phyloP scores from a whole-genome alignment of 306 rosid species.

The Cucurbita ficifolia region DNA sequence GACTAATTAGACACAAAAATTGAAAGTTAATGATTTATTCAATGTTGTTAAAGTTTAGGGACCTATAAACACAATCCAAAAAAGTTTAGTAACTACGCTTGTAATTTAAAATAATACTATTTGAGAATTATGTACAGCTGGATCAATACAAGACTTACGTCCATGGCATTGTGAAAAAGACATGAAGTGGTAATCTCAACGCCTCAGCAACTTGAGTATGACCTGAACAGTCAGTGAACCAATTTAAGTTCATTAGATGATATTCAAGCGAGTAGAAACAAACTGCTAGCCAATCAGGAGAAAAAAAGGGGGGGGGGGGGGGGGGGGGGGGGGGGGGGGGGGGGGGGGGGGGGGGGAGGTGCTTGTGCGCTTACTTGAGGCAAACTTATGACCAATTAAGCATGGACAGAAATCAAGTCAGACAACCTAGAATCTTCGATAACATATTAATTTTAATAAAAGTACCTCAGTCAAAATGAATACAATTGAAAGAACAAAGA shows the following conservation, averaged over 20 bases:
- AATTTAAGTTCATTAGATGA: slow-evolving; percentile 14
- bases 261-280: background rate
- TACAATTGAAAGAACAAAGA: background rate
- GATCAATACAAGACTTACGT: slow-evolving; percentile 56
- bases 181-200: slow-evolving; percentile 57
- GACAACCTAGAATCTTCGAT: background rate
- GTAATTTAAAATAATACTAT: background rate
- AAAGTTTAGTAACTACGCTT: background rate
- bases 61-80: background rate
- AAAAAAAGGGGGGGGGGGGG: background rate
- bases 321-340: background rate
- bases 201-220: slow-evolving; percentile 83
- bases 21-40: background rate
- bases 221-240: slow-evolving; percentile 39
- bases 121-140: background rate
- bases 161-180: slow-evolving; percentile 97
- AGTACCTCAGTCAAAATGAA: background rate
- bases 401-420: background rate
- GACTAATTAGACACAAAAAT: background rate
- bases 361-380: background rate
- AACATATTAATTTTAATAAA: background rate
- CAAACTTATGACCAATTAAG: background rate
- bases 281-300: background rate
- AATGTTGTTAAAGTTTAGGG: no score
- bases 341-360: no score